Evolutionary conservation across 768 basidiomycete species (phyloP), one percentile per base, ranked within the genome.

Genomic region (Mycena floridula): DNA sequence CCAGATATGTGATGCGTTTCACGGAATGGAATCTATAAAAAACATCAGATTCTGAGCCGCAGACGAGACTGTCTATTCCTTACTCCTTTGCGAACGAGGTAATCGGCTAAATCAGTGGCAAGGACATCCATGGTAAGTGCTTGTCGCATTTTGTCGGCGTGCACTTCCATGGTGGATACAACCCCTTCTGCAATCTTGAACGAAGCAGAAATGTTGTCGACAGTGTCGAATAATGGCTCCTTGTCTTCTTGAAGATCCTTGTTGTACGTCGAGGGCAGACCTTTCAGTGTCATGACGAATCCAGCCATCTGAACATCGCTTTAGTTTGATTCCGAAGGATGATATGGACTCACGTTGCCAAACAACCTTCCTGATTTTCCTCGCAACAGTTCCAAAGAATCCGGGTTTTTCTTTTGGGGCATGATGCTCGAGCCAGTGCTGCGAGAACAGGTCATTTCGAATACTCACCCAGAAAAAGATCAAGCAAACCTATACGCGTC

Each of bases 361-460:
- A 97, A 95, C 18, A 95, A 76, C 22, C 96, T 83, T 4, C 96
- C 96, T 25, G 88, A 79, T 65, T 99, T 99, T 54, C 96, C 96
- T 46, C 96, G 82, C 46, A 99, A 72, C 18, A 99, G 73, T 63
- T 99, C 96, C 44, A 96, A 70, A 8, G 95, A 97, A 62, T 98
- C 96, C 0, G 94, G 90, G 59, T 97, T 97, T 69, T 98, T 99
- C 71, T 99, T 98, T 61, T 98, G 96, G 5, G 96, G 96, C 96
- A 99, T 99, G 60, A 99, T 97, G 53, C 94, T 97, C 30, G 94
- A 97, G 6, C 96, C 96, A 36, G 96, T 99, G 60, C 93, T 97
- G 52, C 7, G 30, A 23, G 35, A 40, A 26, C 16, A 15, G 39
- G 46, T 47, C 40, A 30, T 41, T 43, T 22, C 25, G 18, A 40